Base-by-base conservation (phyloP, 768 basidiomycete genomes). In the Podaxis rugospora region DNA sequence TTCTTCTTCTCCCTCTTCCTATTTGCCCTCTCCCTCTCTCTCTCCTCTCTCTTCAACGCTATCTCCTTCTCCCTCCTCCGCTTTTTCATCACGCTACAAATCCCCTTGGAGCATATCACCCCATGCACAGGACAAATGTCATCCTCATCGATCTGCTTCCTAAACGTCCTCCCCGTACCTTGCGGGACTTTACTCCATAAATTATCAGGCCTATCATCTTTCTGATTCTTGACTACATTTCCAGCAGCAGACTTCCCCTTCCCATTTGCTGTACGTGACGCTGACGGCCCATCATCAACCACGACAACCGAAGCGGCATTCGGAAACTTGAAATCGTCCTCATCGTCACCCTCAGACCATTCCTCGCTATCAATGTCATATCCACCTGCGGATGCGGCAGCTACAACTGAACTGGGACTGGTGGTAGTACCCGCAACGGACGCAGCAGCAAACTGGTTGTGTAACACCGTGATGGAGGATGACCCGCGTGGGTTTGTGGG, bases 71-170 rank as follows among this genome's bases (percentile, higher is more conserved):
- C 51, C 51, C 58, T 27, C 16, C 53, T 51, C 51, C n/a, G 44
- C 32, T 53, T 59, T 51, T 59, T 52, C 58, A 59, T 59, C 14
- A 59, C 40, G 39, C 51, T 59, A 44, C 58, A 59, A 27, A 59
- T 59, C 16, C 58, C 58, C 23, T 42, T 52, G 11, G 51, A 52
- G 21, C 58, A 59, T 4, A 59, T 5, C 2, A 53, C 39, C 3
- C 58, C 58, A 23, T 59, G 58, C 13, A 52, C 37, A 11, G 58
- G 58, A 35, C 58, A 59, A 18, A 53, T 4, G 1, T 59, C 58
- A 10, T 59, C 42, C 25, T 59, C 57, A 1, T 23, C 35, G 11
- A 59, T 44, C 27, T 52, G 18, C 51, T 59, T 59, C 16, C 39
- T 28, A 39, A 59, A 59, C 18, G 58, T 59, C 32, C 58, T 47